These are phyloP conservation scores for Lathyrus aphaca DNA, from an alignment of 306 rosid species.

Conservation along the genomic window DNA sequence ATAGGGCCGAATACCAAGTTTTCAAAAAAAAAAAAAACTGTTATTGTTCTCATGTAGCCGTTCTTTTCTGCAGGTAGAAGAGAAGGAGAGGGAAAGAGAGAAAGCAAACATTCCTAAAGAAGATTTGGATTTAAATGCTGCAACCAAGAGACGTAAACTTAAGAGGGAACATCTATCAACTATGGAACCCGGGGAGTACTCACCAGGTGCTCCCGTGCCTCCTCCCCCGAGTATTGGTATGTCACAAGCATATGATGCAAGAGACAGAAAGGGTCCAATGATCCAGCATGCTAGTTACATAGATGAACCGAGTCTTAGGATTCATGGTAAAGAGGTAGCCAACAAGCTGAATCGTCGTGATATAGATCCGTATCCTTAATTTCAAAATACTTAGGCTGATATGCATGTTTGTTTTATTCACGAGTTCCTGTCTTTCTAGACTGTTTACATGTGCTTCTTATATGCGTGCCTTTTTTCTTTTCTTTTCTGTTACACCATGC, in stretches of 20 bases:
- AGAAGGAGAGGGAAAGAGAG: conserved; percentile 81
- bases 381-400: conserved; percentile 16
- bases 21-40: background rate
- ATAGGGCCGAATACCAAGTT: too few species aligned
- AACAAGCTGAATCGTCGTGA: conserved; percentile 90
- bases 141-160: conserved; percentile 88
- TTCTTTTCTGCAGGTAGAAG: conserved; percentile 60
- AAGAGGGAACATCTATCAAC: conserved; percentile 83
- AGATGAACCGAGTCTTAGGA: conserved; percentile 79
- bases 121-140: conserved; percentile 72
- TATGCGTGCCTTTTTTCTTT: conserved; percentile 8
- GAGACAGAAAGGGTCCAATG: conserved; percentile 84
- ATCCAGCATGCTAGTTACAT: conserved; percentile 68
- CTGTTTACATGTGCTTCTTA: background rate
- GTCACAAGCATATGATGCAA: conserved; percentile 79
- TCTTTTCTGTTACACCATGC: background rate
- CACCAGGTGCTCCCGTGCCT: conserved; percentile 82
- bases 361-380: conserved; percentile 86
- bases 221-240: conserved; percentile 57
- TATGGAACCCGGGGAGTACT: conserved; percentile 87
- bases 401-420: conserved; percentile 11
- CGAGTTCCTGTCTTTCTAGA: background rate
- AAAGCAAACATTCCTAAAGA: conserved; percentile 78
- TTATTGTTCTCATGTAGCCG: conserved; percentile 4
- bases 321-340: conserved; percentile 79